These are phyloP conservation scores for Larix kaempferi DNA, from an alignment of 75 land plant genomes.

Conservation along the genomic window DNA sequence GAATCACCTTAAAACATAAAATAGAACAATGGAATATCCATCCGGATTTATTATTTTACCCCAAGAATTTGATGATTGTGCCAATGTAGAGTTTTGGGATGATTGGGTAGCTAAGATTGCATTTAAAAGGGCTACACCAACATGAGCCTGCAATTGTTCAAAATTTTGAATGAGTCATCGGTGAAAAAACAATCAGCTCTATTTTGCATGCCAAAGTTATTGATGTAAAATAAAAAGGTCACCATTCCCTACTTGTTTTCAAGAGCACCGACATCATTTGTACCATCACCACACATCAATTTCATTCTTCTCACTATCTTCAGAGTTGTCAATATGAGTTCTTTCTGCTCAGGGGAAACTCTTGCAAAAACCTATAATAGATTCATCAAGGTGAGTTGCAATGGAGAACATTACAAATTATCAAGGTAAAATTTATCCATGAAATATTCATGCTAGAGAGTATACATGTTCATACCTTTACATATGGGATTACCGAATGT, in stretches of 20 bases:
- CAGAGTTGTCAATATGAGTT: slow-evolving; percentile 88
- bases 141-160: slow-evolving; percentile 76
- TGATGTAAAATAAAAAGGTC: background rate
- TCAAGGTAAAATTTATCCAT: background rate
- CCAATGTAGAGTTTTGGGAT: slow-evolving; percentile 33
- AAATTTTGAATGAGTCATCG: background rate
- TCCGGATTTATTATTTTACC: background rate
- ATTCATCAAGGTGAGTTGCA: background rate
- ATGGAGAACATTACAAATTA: background rate
- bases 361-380: slow-evolving; percentile 87
- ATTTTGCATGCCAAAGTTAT: background rate
- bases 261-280: slow-evolving; percentile 98
- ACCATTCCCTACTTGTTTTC: slow-evolving; percentile 73
- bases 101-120: slow-evolving; percentile 67
- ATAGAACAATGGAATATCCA: background rate
- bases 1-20: background rate
- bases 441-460: background rate
- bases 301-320: slow-evolving; percentile 89
- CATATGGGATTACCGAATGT: slow-evolving; percentile 77
- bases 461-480: slow-evolving; percentile 56
- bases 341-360: slow-evolving; percentile 98
- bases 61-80: slow-evolving; percentile 22
- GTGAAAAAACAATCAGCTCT: background rate
- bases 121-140: slow-evolving; percentile 94
- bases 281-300: slow-evolving; percentile 99